Evolutionary conservation across 2,329 filamentous ascomycete genomes (phyloP).

Genomic region (Hymenoscyphus occultus): DNA sequence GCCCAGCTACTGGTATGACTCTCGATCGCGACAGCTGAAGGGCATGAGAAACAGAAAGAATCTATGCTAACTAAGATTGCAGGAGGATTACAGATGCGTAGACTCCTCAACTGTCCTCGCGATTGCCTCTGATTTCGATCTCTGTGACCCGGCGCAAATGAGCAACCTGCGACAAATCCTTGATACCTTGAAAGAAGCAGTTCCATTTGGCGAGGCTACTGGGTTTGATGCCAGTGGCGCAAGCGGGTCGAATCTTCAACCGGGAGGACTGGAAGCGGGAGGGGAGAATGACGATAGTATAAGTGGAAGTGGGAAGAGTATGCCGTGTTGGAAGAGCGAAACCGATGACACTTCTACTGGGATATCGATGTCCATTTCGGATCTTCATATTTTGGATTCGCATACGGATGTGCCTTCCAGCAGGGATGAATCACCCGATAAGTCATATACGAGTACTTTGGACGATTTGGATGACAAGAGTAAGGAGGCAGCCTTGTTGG

Average conservation of each 20-base stretch:
- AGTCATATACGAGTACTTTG: slow-evolving; percentile 30
- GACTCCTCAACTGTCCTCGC: slow-evolving; percentile 76
- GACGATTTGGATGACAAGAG: slow-evolving; percentile 51
- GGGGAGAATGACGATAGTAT: slow-evolving; percentile 18
- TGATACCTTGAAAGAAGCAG: slow-evolving; percentile 62
- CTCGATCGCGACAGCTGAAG: neutral
- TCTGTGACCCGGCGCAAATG: slow-evolving; percentile 51
- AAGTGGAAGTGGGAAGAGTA: slow-evolving; percentile 28
- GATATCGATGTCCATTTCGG: slow-evolving; percentile 27
- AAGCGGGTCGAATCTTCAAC: slow-evolving; percentile 42
- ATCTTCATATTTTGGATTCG: slow-evolving; percentile 29
- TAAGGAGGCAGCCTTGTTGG: slow-evolving; percentile 61
- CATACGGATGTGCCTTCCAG: slow-evolving; percentile 39
- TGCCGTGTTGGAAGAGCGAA: slow-evolving; percentile 26
- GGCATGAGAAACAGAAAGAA: neutral
- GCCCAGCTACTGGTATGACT: slow-evolving; percentile 12
- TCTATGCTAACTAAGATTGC: neutral
- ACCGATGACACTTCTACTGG: slow-evolving; percentile 34
- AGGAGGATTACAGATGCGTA: slow-evolving; percentile 67
- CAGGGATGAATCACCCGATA: slow-evolving; percentile 46
- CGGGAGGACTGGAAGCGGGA: slow-evolving; percentile 14
- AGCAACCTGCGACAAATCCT: slow-evolving; percentile 57
- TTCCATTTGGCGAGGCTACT: slow-evolving; percentile 64
- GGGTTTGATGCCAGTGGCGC: slow-evolving; percentile 78
- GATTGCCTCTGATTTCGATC: slow-evolving; percentile 71